Evolutionary conservation across 139 green algal species (phyloP).

Genomic region (Trebouxia sp.): DNA sequence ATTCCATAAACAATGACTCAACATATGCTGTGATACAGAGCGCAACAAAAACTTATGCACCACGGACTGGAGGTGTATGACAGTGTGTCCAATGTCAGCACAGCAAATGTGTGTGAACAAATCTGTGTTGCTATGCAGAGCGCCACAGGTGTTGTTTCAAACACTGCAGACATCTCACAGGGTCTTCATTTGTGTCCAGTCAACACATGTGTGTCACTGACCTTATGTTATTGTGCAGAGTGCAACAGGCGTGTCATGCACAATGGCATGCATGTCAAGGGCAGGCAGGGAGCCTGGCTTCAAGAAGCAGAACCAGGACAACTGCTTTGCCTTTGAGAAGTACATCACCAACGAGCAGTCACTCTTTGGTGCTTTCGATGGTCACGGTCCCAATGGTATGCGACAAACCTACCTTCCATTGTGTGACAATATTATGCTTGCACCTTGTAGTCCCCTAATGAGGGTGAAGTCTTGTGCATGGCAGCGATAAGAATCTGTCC

Average conservation of each 20-base stretch:
- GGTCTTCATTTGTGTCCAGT: no score
- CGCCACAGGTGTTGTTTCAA: no score
- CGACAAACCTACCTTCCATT: neutral
- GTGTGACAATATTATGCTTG: neutral
- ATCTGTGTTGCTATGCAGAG: no score
- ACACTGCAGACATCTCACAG: no score
- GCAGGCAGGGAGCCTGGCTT: constrained; percentile 76
- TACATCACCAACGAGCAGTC: constrained; percentile 76
- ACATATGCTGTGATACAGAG: no score
- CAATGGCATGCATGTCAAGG: constrained; percentile 74
- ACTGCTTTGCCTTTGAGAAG: constrained; percentile 83
- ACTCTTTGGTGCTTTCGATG: constrained; percentile 83
- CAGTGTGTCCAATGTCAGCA: no score
- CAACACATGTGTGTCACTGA: no score
- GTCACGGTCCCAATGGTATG: constrained; percentile 83
- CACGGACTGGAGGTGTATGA: no score
- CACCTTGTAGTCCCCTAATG: neutral
- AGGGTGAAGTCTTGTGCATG: neutral
- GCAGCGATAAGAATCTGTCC: no score
- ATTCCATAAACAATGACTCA: no score
- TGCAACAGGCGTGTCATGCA: constrained; percentile 17
- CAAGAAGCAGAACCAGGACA: constrained; percentile 92
- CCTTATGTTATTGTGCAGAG: constrained; percentile 15
- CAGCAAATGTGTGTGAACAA: no score
- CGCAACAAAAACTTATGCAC: no score